Percentiles rank a stretch among this genome's conserved stretches.
These are phyloP conservation scores for Syncephalastrum contaminatum DNA, from an alignment of 371 early-diverging fungal species.

Conservation along the genomic window DNA sequence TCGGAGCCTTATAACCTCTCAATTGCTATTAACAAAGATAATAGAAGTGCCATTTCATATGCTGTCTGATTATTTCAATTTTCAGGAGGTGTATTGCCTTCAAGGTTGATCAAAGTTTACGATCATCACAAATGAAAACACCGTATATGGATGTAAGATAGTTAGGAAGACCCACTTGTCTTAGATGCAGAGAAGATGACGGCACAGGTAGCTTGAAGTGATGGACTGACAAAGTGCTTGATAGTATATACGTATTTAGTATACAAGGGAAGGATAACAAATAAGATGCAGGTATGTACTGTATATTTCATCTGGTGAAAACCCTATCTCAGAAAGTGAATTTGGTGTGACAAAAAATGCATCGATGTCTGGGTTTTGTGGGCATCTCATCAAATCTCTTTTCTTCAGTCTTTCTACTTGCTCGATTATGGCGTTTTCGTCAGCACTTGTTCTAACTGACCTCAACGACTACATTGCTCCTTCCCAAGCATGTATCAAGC, in stretches of 20 bases:
- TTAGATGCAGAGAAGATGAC: too few species aligned
- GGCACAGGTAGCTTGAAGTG: too few species aligned
- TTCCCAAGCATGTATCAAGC: constrained; percentile 94
- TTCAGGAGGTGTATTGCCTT: too few species aligned
- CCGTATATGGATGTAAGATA: too few species aligned
- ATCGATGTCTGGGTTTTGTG: background rate
- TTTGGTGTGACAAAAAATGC: background rate
- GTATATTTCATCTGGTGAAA: background rate
- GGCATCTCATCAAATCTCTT: background rate
- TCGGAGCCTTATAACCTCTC: too few species aligned
- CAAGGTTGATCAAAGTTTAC: too few species aligned
- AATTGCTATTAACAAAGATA: too few species aligned
- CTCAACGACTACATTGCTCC: constrained; percentile 96
- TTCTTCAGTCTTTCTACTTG: background rate
- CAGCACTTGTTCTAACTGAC: constrained; percentile 82
- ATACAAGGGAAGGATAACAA: background rate
- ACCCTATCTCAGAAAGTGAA: background rate
- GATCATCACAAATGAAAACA: too few species aligned
- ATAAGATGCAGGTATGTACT: background rate
- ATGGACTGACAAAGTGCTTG: background rate
- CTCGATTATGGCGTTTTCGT: constrained; percentile 67
- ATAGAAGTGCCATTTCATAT: too few species aligned
- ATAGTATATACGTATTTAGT: background rate
- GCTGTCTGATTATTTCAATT: too few species aligned
- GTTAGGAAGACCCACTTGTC: too few species aligned